phyloP scores from a whole-genome alignment of 2,329 filamentous ascomycete species.

The Blastomyces parvus region DNA sequence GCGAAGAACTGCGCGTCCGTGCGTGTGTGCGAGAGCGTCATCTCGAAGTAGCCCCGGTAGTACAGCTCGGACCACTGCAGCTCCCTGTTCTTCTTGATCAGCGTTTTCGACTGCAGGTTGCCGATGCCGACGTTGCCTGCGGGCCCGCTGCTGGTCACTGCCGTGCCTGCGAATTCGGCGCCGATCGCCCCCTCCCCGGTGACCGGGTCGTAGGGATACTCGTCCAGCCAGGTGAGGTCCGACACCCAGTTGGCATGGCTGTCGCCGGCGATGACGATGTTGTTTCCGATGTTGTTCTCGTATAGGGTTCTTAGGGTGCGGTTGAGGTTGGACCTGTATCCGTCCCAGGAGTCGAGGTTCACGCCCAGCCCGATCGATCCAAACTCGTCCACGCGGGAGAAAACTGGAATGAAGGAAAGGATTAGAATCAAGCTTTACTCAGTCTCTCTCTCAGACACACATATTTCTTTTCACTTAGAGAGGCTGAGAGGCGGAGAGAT shows the following conservation, averaged over 20 bases:
- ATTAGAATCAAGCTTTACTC: background rate
- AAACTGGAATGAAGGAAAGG: background rate
- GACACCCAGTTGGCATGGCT: slow-evolving; percentile 56
- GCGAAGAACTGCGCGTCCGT: slow-evolving; percentile 57
- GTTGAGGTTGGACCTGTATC: slow-evolving; percentile 61
- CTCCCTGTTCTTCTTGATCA: slow-evolving; percentile 46
- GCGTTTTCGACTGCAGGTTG: slow-evolving; percentile 38
- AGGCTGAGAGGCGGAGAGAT: background rate
- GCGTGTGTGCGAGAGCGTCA: slow-evolving; percentile 49
- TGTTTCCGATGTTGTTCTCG: slow-evolving; percentile 61
- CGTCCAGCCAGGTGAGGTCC: slow-evolving; percentile 49
- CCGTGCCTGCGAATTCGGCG: slow-evolving; percentile 57
- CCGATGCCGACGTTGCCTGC: slow-evolving; percentile 46
- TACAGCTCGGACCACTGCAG: slow-evolving; percentile 65
- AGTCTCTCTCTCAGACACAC: background rate
- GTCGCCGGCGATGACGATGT: slow-evolving; percentile 62
- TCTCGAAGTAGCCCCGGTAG: slow-evolving; percentile 62
- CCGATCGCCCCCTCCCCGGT: slow-evolving; percentile 50
- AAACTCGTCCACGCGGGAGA: slow-evolving; percentile 22
- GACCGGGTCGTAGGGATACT: slow-evolving; percentile 41
- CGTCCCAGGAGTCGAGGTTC: slow-evolving; percentile 22
- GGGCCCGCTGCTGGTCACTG: slow-evolving; percentile 52
- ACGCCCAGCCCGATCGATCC: slow-evolving; percentile 7
- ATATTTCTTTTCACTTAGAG: no score
- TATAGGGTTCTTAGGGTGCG: slow-evolving; percentile 58